These are phyloP conservation scores for Sclerotinia trifoliorum DNA, from an alignment of 2,329 filamentous ascomycete species.

Conservation along the genomic window DNA sequence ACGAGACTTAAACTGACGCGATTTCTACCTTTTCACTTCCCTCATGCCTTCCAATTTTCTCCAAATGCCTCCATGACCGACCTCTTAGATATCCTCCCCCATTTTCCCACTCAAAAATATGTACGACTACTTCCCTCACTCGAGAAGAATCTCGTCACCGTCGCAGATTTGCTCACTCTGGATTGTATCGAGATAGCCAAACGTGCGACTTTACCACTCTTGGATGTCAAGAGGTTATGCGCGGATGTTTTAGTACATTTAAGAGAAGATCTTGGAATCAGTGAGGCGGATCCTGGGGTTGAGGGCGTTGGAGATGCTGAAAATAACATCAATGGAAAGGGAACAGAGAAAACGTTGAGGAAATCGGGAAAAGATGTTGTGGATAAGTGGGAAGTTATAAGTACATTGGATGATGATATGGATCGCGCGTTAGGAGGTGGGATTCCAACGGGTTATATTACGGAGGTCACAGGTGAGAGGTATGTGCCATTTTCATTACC, in stretches of 20 bases:
- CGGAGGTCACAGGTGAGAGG: conserved; percentile 91
- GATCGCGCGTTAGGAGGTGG: conserved; percentile 75
- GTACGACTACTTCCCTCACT: conserved; percentile 74
- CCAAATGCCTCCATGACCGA: conserved; percentile 68
- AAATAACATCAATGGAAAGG: background rate
- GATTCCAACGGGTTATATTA: conserved; percentile 75
- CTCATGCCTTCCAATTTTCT: background rate
- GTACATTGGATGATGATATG: conserved; percentile 72
- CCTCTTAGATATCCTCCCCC: conserved; percentile 77
- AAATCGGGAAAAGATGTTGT: conserved; percentile 43
- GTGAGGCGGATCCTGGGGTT: conserved; percentile 18
- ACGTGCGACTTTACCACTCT: conserved; percentile 76
- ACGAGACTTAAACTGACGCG: background rate
- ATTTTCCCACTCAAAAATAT: conserved; percentile 70
- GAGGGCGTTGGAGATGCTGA: background rate
- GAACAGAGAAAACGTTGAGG: conserved; percentile 29
- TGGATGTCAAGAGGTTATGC: conserved; percentile 74
- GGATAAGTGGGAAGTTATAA: conserved; percentile 60
- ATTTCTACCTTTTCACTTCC: background rate
- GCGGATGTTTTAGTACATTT: conserved; percentile 65
- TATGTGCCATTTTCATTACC: conserved; percentile 36
- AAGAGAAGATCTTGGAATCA: conserved; percentile 52
- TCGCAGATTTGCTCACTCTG: conserved; percentile 80
- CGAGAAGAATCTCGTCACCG: conserved; percentile 74
- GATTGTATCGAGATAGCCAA: conserved; percentile 81